Evolutionary conservation across 2,329 filamentous ascomycete species (phyloP).

Genomic region (Conoideocrella luteorostrata): DNA sequence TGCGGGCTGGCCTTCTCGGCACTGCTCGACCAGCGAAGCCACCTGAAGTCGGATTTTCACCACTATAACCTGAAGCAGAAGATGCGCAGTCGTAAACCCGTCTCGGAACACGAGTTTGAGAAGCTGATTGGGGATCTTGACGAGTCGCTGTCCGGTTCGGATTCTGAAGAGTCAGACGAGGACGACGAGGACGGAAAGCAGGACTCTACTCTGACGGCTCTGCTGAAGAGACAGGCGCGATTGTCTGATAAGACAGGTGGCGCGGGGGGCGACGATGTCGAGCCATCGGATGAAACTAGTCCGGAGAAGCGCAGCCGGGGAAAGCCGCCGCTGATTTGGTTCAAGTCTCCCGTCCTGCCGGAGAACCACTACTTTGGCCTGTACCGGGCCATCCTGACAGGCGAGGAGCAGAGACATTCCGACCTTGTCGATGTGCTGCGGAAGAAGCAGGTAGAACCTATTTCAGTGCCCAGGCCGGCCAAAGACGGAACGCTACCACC

Average conservation of each 20-base stretch:
- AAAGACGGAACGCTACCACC: conserved; percentile 52
- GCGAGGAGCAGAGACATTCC: conserved; percentile 57
- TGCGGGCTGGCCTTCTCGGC: conserved; percentile 67
- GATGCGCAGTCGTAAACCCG: conserved; percentile 62
- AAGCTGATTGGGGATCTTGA: conserved; percentile 78
- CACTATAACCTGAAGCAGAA: conserved; percentile 93
- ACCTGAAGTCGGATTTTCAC: conserved; percentile 86
- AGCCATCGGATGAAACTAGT: conserved; percentile 30
- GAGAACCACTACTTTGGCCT: conserved; percentile 75
- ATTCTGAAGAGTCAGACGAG: conserved; percentile 64
- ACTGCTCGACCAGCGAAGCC: conserved; percentile 74
- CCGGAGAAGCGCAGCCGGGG: conserved; percentile 46
- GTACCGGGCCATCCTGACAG: conserved; percentile 75
- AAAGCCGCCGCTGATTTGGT: conserved; percentile 78
- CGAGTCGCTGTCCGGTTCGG: conserved; percentile 87
- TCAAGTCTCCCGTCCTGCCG: conserved; percentile 68
- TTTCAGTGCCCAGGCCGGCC: conserved; percentile 42
- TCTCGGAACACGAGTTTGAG: conserved; percentile 80
- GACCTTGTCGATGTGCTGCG: conserved; percentile 62
- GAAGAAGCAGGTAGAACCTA: conserved; percentile 70
- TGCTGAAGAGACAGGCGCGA: conserved; percentile 78
- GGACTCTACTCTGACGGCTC: conserved; percentile 65
- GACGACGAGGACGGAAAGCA: conserved; percentile 52
- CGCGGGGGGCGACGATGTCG: conserved; percentile 48
- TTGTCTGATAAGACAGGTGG: conserved; percentile 49